phyloP scores from a whole-genome alignment of 306 rosid genomes.

The Lathyrus aphaca region DNA sequence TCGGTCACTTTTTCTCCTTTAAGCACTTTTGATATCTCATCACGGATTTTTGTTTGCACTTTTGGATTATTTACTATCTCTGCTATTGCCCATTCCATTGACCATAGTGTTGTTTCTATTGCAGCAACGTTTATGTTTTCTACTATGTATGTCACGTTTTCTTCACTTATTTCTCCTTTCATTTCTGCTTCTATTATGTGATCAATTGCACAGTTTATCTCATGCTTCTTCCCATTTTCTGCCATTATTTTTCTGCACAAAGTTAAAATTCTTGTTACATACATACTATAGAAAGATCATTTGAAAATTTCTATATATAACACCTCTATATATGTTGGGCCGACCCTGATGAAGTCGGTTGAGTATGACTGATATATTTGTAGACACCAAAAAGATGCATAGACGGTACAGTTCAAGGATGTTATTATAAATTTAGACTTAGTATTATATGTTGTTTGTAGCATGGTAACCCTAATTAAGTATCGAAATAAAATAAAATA shows the following conservation, averaged over 20 bases:
- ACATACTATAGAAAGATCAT: neutral
- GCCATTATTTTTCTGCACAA: constrained; percentile 65
- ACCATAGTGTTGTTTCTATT: constrained; percentile 85
- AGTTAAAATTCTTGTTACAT: neutral
- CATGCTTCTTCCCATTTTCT: constrained; percentile 65
- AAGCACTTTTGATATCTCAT: constrained; percentile 63
- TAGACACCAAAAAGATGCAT: no score
- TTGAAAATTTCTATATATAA: neutral
- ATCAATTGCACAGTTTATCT: constrained; percentile 79
- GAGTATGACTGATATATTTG: no score
- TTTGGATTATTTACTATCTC: constrained; percentile 75
- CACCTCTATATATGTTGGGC: no score
- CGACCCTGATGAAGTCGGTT: no score
- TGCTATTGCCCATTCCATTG: constrained; percentile 93
- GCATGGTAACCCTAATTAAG: no score
- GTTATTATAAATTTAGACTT: no score
- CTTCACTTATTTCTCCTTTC: constrained; percentile 82
- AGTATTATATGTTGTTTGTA: no score
- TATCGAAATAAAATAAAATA: no score
- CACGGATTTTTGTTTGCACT: constrained; percentile 63
- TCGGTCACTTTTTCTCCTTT: constrained; percentile 61
- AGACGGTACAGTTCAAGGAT: no score
- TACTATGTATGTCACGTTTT: constrained; percentile 77
- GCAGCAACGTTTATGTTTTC: constrained; percentile 88
- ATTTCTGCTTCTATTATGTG: constrained; percentile 78